Conservation (phyloP, 23 red algal genomes). For the Pyropia haitanensis region DNA sequence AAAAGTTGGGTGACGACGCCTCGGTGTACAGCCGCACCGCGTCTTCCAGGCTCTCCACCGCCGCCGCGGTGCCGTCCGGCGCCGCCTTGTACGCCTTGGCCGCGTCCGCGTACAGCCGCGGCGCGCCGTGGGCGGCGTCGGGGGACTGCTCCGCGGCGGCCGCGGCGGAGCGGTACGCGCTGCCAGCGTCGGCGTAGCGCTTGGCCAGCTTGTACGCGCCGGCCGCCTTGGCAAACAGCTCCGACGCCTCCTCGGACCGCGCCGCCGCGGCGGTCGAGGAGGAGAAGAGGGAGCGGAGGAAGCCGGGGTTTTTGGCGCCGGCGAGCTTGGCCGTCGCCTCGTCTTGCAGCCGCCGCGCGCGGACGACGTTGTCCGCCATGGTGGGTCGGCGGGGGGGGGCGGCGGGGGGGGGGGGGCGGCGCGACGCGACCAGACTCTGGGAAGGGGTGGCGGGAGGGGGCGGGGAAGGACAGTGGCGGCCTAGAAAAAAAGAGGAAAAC, state of each 20-base stretch:
- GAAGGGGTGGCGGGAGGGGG: too few species aligned
- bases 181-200: conserved; percentile 61
- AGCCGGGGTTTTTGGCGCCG: neutral
- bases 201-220: conserved; percentile 85
- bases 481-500: too few species aligned
- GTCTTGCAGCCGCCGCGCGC: too few species aligned
- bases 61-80: conserved; percentile 15
- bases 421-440: too few species aligned
- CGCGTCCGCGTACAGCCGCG: conserved; percentile 78
- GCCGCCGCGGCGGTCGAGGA: conserved; percentile 20
- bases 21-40: conserved; percentile 72
- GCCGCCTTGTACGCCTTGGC: conserved; percentile 79
- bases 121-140: conserved; percentile 68
- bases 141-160: conserved; percentile 30
- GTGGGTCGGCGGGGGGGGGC: too few species aligned
- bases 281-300: conserved; percentile 41
- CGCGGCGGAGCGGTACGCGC: conserved; percentile 49
- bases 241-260: conserved; percentile 65
- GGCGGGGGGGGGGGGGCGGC: too few species aligned
- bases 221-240: conserved; percentile 74
- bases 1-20: conserved; percentile 38
- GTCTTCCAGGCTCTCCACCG: conserved; percentile 49
- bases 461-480: too few species aligned
- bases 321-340: too few species aligned
- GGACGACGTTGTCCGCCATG: too few species aligned